These are phyloP conservation scores for Aristolochia californica DNA, from an alignment of 164 flowering plant species.

Conservation along the genomic window DNA sequence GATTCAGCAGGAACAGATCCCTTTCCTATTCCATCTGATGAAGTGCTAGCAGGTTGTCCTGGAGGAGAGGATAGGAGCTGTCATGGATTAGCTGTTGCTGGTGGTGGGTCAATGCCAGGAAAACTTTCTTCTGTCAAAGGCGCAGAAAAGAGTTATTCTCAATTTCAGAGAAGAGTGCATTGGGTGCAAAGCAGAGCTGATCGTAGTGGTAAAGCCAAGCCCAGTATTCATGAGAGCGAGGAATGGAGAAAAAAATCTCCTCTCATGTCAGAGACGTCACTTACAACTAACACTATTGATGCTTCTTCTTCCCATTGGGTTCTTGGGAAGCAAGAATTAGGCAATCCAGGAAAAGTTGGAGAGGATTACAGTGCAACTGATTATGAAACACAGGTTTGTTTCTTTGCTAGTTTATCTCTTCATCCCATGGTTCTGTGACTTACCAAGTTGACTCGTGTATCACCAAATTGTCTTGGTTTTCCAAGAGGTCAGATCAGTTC, in stretches of 20 bases:
- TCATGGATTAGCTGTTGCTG: constrained; percentile 18
- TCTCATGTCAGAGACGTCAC: constrained; percentile 20
- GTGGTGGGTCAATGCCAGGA: constrained; percentile 30
- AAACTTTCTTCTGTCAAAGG: constrained; percentile 9
- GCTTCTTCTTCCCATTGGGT: constrained; percentile 12
- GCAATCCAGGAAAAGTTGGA: constrained; percentile 26
- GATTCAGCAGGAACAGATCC: constrained; percentile 19
- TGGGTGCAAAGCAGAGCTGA: constrained; percentile 41
- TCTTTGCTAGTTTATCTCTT: neutral
- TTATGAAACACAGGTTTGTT: constrained; percentile 41
- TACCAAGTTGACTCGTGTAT: too few relatives aligned
- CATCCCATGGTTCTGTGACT: neutral
- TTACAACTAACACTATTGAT: constrained; percentile 18
- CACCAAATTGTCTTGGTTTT: too few relatives aligned
- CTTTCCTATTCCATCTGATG: constrained; percentile 13
- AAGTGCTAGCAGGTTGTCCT: constrained; percentile 8
- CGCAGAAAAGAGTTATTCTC: constrained; percentile 14
- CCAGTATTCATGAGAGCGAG: constrained; percentile 38
- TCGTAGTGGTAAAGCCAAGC: constrained; percentile 42
- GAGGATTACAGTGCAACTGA: constrained; percentile 42
- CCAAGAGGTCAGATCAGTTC: too few relatives aligned
- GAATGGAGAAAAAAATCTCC: constrained; percentile 48
- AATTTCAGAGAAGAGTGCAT: constrained; percentile 35
- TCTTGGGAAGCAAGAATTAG: constrained; percentile 17
- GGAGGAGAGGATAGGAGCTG: constrained; percentile 18